A percentile compares a stretch with the other conserved stretches of the same genome.
These are phyloP conservation scores for Lycium ferocissimum DNA, from an alignment of 257 asterid species.

Conservation along the genomic window DNA sequence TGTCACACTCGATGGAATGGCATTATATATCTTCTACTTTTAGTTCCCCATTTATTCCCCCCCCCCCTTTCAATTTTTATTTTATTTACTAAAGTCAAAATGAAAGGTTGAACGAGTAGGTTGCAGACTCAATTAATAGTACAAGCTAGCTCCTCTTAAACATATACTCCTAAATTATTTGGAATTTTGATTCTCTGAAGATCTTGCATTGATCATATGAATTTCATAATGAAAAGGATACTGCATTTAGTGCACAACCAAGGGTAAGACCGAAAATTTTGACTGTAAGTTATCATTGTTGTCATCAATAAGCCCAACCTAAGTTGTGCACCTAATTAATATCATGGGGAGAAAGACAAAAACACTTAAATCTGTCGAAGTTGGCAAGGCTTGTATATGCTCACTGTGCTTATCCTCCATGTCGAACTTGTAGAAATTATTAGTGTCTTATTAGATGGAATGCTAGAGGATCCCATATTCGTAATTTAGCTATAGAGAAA, in stretches of 20 bases:
- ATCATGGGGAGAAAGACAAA: not conserved
- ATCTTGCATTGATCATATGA: not conserved
- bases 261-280: not conserved
- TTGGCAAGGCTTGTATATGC: not conserved
- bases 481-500: not conserved
- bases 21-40: not conserved
- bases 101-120: not conserved
- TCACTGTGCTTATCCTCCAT: constrained; percentile 6
- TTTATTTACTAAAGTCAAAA: not conserved
- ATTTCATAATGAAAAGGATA: not conserved
- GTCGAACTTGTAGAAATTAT: not conserved
- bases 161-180: not conserved
- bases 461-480: not conserved
- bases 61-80: not conserved
- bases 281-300: not conserved
- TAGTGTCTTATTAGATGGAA: not conserved
- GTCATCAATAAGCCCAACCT: constrained; percentile 21
- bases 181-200: not conserved
- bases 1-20: not conserved
- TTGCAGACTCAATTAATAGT: constrained; percentile 22
- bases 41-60: not conserved
- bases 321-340: constrained; percentile 22
- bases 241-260: constrained; percentile 23
- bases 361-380: not conserved
- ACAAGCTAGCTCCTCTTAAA: constrained; percentile 12